phyloP scores from a whole-genome alignment of 169 alveolate species.

The Amoebophrya sp. region DNA sequence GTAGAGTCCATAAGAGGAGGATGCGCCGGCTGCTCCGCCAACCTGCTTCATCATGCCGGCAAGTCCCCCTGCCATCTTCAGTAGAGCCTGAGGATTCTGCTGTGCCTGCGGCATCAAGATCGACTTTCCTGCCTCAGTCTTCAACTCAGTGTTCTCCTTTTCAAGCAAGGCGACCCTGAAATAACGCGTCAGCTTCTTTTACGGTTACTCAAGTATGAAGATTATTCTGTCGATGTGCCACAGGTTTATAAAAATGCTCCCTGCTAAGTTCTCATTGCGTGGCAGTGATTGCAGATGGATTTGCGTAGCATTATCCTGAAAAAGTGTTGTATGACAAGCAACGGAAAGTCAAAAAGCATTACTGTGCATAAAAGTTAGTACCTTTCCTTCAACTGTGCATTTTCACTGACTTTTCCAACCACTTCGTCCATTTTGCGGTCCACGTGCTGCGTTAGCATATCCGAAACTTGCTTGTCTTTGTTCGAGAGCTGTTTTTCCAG shows the following conservation, averaged over 20 bases:
- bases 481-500: neutral
- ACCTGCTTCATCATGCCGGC: neutral
- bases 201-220: too few species aligned
- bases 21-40: too few species aligned
- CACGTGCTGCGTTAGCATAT: neutral
- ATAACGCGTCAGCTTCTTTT: too few species aligned
- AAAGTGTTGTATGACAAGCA: too few species aligned
- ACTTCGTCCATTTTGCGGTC: slow-evolving; percentile 18
- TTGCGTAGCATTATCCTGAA: too few species aligned
- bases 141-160: neutral
- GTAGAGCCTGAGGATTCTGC: neutral
- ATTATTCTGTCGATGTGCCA: too few species aligned
- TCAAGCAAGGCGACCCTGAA: neutral
- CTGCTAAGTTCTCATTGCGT: too few species aligned
- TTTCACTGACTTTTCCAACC: neutral
- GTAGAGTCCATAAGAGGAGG: too few species aligned
- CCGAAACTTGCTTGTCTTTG: neutral
- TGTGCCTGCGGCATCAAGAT: neutral
- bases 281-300: too few species aligned
- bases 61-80: neutral
- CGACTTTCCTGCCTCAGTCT: neutral
- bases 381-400: neutral
- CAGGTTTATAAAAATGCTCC: too few species aligned
- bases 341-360: too few species aligned
- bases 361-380: too few species aligned